These are phyloP conservation scores for Triadica sebifera DNA, from an alignment of 345 rosid genomes.

Conservation along the genomic window DNA sequence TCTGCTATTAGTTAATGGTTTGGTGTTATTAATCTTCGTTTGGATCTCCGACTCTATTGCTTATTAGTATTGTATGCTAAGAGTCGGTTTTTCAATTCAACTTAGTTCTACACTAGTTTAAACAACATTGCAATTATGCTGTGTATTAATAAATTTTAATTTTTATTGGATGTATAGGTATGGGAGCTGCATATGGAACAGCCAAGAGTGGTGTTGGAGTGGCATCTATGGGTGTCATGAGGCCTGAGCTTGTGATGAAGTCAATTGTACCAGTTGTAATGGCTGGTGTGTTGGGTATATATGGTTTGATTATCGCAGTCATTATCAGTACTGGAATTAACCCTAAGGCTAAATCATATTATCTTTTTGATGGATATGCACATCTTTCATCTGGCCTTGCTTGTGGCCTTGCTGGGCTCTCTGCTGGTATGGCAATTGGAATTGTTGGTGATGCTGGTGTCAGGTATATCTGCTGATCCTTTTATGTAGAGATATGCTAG, in stretches of 20 bases:
- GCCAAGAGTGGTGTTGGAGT: constrained; percentile 96
- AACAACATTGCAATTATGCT: background rate
- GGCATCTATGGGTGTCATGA: constrained; percentile 96
- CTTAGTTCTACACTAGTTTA: background rate
- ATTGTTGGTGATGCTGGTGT: constrained; percentile 98
- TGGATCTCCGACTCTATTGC: background rate
- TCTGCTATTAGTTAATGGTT: background rate
- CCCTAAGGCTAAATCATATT: constrained; percentile 88
- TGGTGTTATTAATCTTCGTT: background rate
- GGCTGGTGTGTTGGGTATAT: constrained; percentile 98
- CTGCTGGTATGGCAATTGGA: constrained; percentile 98
- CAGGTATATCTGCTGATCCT: constrained; percentile 44
- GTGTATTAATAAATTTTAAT: background rate
- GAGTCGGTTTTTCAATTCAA: background rate
- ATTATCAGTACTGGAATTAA: constrained; percentile 91
- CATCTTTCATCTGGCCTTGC: constrained; percentile 94
- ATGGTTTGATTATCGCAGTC: constrained; percentile 89
- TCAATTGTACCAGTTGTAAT: constrained; percentile 95
- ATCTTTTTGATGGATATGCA: constrained; percentile 90
- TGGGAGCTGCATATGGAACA: constrained; percentile 98
- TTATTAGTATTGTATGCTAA: background rate
- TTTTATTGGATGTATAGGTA: constrained; percentile 44
- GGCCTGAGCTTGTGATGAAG: constrained; percentile 95
- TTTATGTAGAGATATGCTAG: background rate
- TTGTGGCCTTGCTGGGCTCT: constrained; percentile 95